These are phyloP conservation scores for Metrosideros polymorpha DNA, from an alignment of 441 rosid species.

Conservation along the genomic window DNA sequence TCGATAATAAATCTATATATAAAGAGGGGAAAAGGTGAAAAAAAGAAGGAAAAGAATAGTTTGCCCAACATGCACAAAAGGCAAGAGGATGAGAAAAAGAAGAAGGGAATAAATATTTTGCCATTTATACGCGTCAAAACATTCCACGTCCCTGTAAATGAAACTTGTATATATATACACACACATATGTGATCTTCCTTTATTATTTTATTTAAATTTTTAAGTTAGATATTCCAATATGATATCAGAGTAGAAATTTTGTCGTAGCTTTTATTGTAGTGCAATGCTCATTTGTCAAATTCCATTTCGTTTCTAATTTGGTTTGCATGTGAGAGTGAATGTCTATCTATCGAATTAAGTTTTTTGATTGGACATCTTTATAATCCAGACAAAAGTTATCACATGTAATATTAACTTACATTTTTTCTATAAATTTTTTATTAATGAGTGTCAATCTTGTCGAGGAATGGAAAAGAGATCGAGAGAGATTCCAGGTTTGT, in stretches of 20 bases:
- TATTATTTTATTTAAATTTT: background rate
- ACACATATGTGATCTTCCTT: background rate
- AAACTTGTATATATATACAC: background rate
- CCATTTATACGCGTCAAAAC: background rate
- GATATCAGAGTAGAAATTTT: accelerated
- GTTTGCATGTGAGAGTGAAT: background rate
- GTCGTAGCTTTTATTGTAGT: background rate
- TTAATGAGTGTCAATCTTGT: background rate
- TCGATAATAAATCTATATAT: background rate
- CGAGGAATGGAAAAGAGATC: background rate
- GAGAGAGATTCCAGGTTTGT: background rate
- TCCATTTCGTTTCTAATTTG: background rate
- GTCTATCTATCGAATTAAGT: too few relatives aligned
- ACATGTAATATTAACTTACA: background rate
- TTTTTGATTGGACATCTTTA: background rate
- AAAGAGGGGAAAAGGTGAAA: background rate
- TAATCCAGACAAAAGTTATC: background rate
- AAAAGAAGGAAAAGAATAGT: background rate
- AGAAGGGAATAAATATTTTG: background rate
- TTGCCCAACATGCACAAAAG: background rate
- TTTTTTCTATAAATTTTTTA: background rate
- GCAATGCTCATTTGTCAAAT: background rate
- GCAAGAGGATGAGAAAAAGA: background rate
- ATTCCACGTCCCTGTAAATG: background rate
- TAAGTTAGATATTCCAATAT: background rate